Evolutionary conservation across 345 rosid species (phyloP).

Genomic region (Eucalyptus victrix): DNA sequence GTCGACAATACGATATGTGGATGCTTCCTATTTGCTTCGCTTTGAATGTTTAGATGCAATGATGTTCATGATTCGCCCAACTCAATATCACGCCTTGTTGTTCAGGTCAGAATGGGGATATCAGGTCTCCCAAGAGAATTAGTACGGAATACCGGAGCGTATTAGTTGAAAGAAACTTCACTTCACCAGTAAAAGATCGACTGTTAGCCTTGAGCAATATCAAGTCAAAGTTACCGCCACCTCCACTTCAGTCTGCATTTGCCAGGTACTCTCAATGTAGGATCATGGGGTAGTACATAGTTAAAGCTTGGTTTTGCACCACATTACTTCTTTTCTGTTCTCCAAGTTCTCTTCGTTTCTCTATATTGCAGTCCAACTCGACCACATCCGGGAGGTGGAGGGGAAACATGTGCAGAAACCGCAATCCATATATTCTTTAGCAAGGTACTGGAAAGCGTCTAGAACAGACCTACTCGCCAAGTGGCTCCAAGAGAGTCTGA

Average conservation of each 20-base stretch:
- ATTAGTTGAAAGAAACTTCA: constrained; percentile 73
- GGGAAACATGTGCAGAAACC: constrained; percentile 98
- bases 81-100: not conserved
- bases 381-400: constrained; percentile 91
- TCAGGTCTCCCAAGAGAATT: constrained; percentile 58
- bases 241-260: constrained; percentile 79
- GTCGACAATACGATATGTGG: not conserved
- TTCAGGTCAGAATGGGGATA: constrained; percentile 86
- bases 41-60: not conserved
- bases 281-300: not conserved
- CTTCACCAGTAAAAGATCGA: constrained; percentile 78
- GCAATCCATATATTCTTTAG: constrained; percentile 77
- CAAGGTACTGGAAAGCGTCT: constrained; percentile 34
- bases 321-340: not conserved
- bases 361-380: constrained; percentile 66
- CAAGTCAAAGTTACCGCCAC: constrained; percentile 53
- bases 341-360: not conserved
- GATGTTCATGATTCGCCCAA: not conserved
- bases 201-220: constrained; percentile 39
- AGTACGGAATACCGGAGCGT: constrained; percentile 72
- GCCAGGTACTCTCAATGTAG: constrained; percentile 39
- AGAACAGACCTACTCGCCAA: not conserved
- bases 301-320: not conserved
- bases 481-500: not conserved
- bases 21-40: not conserved